phyloP scores from a whole-genome alignment of 345 rosid genomes.

The Salix udensis region DNA sequence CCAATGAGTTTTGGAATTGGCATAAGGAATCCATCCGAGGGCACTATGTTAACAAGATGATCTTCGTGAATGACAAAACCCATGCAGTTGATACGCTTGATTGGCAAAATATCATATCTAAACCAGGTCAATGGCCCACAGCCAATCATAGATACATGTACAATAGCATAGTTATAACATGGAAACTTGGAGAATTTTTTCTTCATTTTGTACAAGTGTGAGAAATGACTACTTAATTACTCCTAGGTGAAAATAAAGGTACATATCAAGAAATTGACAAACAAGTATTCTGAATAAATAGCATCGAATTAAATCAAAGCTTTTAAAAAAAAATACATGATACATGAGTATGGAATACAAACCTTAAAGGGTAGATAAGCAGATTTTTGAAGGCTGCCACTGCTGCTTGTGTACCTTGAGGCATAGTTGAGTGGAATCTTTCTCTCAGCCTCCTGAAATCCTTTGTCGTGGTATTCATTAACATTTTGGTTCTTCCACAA shows the following conservation, averaged over 20 bases:
- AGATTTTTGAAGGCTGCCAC: constrained; percentile 81
- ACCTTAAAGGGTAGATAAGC: constrained; percentile 98
- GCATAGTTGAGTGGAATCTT: constrained; percentile 97
- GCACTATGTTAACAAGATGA: not conserved
- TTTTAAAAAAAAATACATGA: not conserved
- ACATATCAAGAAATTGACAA: not conserved
- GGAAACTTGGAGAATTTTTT: not conserved
- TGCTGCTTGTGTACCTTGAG: constrained; percentile 75
- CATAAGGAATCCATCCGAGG: not conserved
- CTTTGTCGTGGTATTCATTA: constrained; percentile 28
- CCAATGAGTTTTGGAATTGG: not conserved
- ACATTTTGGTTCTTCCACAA: constrained; percentile 19
- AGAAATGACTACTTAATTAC: not conserved
- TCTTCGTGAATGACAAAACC: not conserved
- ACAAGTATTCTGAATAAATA: not conserved
- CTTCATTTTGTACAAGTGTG: not conserved
- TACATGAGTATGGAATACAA: constrained; percentile 14
- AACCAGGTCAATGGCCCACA: not conserved
- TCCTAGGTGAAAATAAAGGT: not conserved
- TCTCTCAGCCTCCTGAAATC: constrained; percentile 97
- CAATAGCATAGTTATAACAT: not conserved
- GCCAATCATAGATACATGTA: not conserved
- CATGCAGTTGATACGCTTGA: not conserved
- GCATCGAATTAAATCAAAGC: constrained; percentile 1
- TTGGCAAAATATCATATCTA: not conserved